Evolutionary conservation across 805 yeast genomes (phyloP).

Genomic region (Trichomonascus vanleenenianus): DNA sequence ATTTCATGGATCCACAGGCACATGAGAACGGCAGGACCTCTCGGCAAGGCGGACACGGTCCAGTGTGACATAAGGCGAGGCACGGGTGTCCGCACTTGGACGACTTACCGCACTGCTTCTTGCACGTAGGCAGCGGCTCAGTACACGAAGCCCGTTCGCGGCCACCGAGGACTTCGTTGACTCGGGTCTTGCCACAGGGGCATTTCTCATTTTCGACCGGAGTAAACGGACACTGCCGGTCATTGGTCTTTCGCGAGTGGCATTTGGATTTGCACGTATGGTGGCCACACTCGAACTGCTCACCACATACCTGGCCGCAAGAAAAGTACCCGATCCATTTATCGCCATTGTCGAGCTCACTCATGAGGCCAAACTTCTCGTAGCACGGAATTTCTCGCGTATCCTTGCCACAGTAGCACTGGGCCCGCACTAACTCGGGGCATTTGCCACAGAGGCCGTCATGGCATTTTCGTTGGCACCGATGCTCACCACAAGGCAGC

Average conservation of each 20-base stretch:
- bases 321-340: constrained; percentile 46
- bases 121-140: constrained; percentile 77
- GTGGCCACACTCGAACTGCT: constrained; percentile 53
- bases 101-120: constrained; percentile 49
- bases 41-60: constrained; percentile 64
- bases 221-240: constrained; percentile 49
- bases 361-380: constrained; percentile 10
- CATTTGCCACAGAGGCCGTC: constrained; percentile 79
- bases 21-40: constrained; percentile 47
- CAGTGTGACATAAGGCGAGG: constrained; percentile 64
- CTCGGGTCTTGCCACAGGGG: constrained; percentile 66
- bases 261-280: constrained; percentile 48
- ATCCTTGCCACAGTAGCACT: constrained; percentile 71
- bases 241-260: constrained; percentile 40
- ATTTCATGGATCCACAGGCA: constrained; percentile 47
- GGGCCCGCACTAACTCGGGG: constrained; percentile 36
- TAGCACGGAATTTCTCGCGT: constrained; percentile 20
- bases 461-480: constrained; percentile 60
- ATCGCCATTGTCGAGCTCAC: constrained; percentile 20
- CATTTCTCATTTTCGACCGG: constrained; percentile 59
- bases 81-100: constrained; percentile 71
- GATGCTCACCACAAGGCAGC: constrained; percentile 67
- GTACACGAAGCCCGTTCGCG: constrained; percentile 50
- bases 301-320: constrained; percentile 40
- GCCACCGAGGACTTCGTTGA: constrained; percentile 31